phyloP scores from a whole-genome alignment of 768 basidiomycete species.

The Gautieria morchelliformis region DNA sequence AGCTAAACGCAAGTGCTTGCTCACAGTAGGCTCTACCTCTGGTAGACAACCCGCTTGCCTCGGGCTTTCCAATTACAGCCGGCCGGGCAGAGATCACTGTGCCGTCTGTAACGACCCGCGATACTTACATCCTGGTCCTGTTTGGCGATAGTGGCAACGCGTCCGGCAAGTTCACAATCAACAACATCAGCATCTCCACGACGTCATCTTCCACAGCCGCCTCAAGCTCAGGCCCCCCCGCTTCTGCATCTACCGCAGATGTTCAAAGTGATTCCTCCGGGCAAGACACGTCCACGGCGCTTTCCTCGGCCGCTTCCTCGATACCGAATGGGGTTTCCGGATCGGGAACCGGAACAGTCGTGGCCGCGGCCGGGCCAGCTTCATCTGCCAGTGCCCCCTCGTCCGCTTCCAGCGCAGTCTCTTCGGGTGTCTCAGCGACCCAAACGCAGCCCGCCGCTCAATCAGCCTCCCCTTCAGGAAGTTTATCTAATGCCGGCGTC shows the following conservation, averaged over 20 bases:
- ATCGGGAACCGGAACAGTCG: background rate
- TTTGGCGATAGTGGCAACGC: conserved; percentile 60
- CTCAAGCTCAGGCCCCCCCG: background rate
- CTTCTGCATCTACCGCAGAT: background rate
- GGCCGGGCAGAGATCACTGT: conserved; percentile 44
- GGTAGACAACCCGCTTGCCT: conserved; percentile 44
- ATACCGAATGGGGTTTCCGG: background rate
- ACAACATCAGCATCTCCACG: conserved; percentile 2
- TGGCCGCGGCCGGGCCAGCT: background rate
- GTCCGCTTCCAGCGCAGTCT: background rate
- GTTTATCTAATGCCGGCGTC: background rate
- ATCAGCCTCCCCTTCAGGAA: background rate
- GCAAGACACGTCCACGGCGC: background rate
- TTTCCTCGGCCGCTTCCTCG: background rate
- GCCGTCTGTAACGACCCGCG: conserved; percentile 33
- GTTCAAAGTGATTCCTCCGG: background rate
- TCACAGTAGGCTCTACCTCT: conserved; percentile 3
- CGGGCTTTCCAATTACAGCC: conserved; percentile 39
- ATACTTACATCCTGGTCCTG: conserved; percentile 51
- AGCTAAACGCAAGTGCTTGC: background rate
- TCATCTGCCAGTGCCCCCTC: background rate
- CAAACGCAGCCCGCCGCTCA: background rate
- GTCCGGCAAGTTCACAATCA: conserved; percentile 48
- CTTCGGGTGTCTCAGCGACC: background rate
- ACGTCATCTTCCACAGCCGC: conserved; percentile 1